Base-by-base conservation (phyloP, 163 green algal genomes). In the Scenedesmus sp. region DNA sequence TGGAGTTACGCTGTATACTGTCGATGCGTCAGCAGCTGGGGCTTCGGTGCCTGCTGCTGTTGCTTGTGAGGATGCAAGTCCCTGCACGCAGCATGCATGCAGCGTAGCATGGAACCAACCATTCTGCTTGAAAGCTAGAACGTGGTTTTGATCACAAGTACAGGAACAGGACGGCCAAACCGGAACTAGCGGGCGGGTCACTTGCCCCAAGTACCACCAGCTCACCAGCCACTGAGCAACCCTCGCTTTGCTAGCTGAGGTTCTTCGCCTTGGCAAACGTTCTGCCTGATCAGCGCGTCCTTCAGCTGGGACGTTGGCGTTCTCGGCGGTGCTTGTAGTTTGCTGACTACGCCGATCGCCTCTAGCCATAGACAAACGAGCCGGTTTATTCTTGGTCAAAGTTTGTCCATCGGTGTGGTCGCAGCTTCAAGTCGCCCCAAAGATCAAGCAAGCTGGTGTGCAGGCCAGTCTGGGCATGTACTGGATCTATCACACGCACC, bases 221-320 rank as follows among this genome's bases (percentile, higher is more conserved):
- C 84, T 34, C 59, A 89, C 84, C 84, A 89, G 84, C 84, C 84
- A 89, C 12, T 89, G 57, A 34, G 84, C 84, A 60, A 89, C 84
- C 3, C 84, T 20, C 20, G 18, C 57, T 79, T 62, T 89, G 57
- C 82, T 87, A 7, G 54, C 82, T 20, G 54, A 16, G 20, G 18
- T 67, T 87, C 54, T 87, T 4, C 18, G 3, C 70, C 59, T 55
- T n/a, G 82, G 54, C 82, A 60, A 9, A 3, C 54, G 23, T 18
- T 87, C 23, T 64, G 55, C 82, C 18, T 56, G 82, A 52, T 87
- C 56, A 64, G 82, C 5, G 54, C 55, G 18, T 46, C 18, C 82
- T 64, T 64, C 52, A 70, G 55, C 16, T 60, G 6, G 23, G 23
- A 79, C 67, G 6, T 26, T 79, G 15, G 18, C n/a, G 34, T 87